These are phyloP conservation scores for Alternaria sp. DNA, from an alignment of 2,329 filamentous ascomycete species.

Conservation along the genomic window DNA sequence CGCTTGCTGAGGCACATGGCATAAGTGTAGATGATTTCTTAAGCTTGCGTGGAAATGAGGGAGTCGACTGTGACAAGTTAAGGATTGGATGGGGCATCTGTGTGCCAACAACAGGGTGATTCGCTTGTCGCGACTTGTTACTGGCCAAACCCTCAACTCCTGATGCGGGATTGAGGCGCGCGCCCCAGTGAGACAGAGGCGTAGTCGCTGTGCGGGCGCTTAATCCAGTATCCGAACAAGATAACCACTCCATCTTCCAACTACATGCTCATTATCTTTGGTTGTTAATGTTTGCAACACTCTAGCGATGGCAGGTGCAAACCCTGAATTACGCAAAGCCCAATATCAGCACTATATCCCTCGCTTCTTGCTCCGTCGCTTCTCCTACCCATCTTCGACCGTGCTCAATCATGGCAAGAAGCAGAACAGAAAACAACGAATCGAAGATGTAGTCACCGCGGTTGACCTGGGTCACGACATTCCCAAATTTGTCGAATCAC, in stretches of 20 bases:
- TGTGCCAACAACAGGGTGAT: conserved; percentile 44
- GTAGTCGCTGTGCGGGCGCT: background rate
- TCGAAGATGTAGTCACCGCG: background rate
- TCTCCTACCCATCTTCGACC: conserved; percentile 24
- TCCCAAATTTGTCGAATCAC: background rate
- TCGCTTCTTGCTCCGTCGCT: conserved; percentile 49
- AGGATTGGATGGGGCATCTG: conserved; percentile 57
- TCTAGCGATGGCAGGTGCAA: background rate
- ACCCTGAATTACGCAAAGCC: background rate
- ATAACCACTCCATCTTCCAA: background rate
- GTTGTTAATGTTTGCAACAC: background rate
- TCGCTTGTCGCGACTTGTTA: background rate
- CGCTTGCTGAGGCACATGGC: conserved; percentile 56
- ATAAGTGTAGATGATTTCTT: conserved; percentile 59
- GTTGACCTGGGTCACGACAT: background rate
- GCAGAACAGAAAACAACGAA: background rate
- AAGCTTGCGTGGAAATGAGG: conserved; percentile 52
- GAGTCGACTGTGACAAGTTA: conserved; percentile 60
- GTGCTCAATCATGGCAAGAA: background rate
- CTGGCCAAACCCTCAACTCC: background rate
- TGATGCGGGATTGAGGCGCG: background rate
- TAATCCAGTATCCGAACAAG: background rate
- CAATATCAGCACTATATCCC: conserved; percentile 51
- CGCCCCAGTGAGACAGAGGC: background rate
- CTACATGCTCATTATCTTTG: background rate